phyloP scores from a whole-genome alignment of 768 basidiomycete genomes.

The Mycena albidolilacea region DNA sequence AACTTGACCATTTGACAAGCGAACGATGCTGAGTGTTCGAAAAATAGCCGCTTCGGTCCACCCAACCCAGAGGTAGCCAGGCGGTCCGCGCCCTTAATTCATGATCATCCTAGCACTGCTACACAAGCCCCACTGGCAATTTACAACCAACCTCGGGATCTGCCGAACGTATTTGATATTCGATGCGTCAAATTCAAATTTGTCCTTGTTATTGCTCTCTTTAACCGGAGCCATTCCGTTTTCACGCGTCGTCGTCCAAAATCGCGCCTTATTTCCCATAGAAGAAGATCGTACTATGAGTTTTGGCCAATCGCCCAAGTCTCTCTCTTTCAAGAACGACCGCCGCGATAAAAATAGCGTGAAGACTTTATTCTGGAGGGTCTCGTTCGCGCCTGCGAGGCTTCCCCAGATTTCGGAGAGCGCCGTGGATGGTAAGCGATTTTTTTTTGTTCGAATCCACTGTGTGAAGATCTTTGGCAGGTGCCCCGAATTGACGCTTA shows the following conservation, averaged over 20 bases:
- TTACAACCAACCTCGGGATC: too few species aligned
- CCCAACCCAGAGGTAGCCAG: too few species aligned
- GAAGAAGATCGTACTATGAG: not conserved
- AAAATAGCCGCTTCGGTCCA: too few species aligned
- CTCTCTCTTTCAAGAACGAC: conserved; percentile 22
- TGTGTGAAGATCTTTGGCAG: not conserved
- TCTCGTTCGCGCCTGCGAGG: conserved; percentile 36
- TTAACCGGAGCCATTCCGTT: not conserved
- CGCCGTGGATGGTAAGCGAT: conserved; percentile 22
- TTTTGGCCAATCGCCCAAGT: conserved; percentile 31
- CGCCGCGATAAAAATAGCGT: conserved; percentile 34
- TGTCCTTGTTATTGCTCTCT: conserved; percentile 5
- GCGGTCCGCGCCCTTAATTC: too few species aligned
- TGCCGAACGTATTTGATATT: too few species aligned
- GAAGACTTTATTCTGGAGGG: conserved; percentile 41
- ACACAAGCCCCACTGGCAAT: too few species aligned
- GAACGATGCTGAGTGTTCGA: too few species aligned
- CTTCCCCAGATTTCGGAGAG: conserved; percentile 38
- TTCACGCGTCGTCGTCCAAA: not conserved
- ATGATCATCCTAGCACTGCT: too few species aligned
- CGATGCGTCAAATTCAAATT: not conserved
- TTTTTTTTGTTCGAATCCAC: too few species aligned
- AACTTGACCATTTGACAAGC: too few species aligned
- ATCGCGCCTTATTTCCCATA: not conserved
- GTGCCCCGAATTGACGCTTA: conserved; percentile 40